Evolutionary conservation across 2,329 filamentous ascomycete genomes (phyloP), one percentile per base, ranked within the genome.

Genomic region (Ceratocystis eucalypticola): DNA sequence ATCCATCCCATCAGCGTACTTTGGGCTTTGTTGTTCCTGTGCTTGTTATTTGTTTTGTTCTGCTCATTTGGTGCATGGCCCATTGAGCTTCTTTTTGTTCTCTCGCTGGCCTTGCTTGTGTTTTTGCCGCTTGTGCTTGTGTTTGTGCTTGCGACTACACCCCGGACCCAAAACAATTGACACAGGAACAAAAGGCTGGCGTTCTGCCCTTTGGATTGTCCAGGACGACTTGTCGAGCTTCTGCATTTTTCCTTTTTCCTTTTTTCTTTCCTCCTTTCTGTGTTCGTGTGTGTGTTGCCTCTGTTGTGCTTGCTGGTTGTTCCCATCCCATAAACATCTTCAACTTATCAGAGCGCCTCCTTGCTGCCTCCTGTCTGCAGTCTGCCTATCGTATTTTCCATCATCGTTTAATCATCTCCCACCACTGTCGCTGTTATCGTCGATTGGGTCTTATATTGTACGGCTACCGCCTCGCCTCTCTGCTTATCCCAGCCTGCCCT

Each of bases 141-240:
- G n/a, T 25, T 28, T 33, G 25, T 41, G 37, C 37, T 50, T 50
- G 48, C 48, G 48, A 50, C 48, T 22, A 7, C 46, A n/a, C 46
- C 48, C 48, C 48, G 48, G 48, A 50, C 53, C 53, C 62, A 66
- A 66, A 64, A 66, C 61, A 55, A 64, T 69, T 66, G 68, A 61
- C 67, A 69, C 69, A 57, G 48, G 69, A 74, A 74, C 72, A 73
- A 74, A 73, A 74, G 72, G 73, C 74, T 72, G 72, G 69, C 70
- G 69, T 70, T 68, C 70, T 70, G 61, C 67, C 69, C 68, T 62
- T 46, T 62, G 55, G 64, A 53, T 61, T 57, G 17, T 25, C n/a
- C 46, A 10, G 28, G 30, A 44, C 28, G 53, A 25, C 22, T 30
- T 62, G 28, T 37, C 46, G 65, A 55, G 53, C 41, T 62, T 59